A percentile compares a stretch with the other conserved stretches of the same genome.
Conservation (phyloP, 768 basidiomycete genomes). For the Mrakia frigida region DNA sequence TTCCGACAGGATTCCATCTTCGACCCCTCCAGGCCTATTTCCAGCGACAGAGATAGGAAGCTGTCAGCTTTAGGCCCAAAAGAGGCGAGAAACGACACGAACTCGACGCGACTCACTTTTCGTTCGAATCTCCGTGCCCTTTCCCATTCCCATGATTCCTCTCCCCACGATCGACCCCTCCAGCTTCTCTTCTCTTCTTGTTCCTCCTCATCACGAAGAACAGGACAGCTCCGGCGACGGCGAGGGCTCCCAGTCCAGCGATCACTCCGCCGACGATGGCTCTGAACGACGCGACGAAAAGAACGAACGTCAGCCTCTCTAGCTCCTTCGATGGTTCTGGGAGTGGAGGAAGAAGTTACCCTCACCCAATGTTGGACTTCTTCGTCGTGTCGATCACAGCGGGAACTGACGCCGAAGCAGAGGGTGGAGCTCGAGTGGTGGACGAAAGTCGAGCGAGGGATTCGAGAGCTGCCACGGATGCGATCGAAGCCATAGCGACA, state of each 20-base stretch:
- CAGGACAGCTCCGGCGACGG: background rate
- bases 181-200: background rate
- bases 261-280: background rate
- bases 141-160: background rate
- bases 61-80: background rate
- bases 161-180: background rate
- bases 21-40: background rate
- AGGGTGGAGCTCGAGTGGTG: background rate
- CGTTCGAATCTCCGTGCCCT: background rate
- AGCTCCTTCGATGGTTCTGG: background rate
- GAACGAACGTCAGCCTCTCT: background rate
- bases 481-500: background rate
- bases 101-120: conserved; percentile 1
- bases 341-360: background rate
- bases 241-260: background rate
- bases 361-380: background rate
- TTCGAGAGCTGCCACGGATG: background rate
- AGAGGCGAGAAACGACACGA: background rate
- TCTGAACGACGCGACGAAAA: background rate
- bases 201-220: background rate
- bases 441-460: background rate
- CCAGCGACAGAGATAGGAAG: background rate
- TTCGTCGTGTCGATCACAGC: background rate
- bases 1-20: background rate
- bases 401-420: background rate